Evolutionary conservation across 441 rosid species (phyloP).

Genomic region (Populus hybrid): DNA sequence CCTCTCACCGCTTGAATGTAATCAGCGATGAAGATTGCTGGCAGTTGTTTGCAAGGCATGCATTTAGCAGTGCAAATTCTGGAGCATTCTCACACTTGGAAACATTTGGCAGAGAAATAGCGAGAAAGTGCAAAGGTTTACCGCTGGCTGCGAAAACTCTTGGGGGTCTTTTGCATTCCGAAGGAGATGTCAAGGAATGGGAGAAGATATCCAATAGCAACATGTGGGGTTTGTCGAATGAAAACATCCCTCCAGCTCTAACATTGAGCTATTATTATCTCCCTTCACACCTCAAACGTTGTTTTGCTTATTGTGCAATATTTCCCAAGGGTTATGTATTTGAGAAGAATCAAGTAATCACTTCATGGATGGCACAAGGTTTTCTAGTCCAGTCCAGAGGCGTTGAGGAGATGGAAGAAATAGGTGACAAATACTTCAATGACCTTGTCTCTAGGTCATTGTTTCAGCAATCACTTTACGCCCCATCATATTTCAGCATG

Average conservation of each 20-base stretch:
- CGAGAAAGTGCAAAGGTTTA: too few species aligned
- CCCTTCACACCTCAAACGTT: constrained; percentile 27
- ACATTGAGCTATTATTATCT: constrained; percentile 31
- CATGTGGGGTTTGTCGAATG: constrained; percentile 21
- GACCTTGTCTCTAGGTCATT: constrained; percentile 19
- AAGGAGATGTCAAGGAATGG: constrained; percentile 18
- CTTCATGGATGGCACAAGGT: constrained; percentile 28
- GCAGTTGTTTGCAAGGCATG: constrained; percentile 15
- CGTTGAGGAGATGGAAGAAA: background rate
- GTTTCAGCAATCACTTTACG: background rate
- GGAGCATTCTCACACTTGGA: background rate
- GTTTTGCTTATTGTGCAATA: constrained; percentile 30
- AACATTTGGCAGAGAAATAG: too few species aligned
- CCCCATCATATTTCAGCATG: constrained; percentile 4
- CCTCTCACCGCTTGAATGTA: background rate
- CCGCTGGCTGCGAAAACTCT: background rate
- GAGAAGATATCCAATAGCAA: constrained; percentile 14
- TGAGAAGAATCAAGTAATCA: constrained; percentile 16
- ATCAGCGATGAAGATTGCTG: constrained; percentile 12
- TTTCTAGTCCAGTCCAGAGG: too few species aligned
- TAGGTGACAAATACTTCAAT: constrained; percentile 2
- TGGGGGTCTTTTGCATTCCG: constrained; percentile 14
- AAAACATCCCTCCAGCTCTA: constrained; percentile 17
- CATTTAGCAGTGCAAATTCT: constrained; percentile 6
- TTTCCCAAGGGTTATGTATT: constrained; percentile 24